A percentile compares a stretch with the other conserved stretches of the same genome.
Evolutionary conservation across 441 rosid species (phyloP).

Genomic region (Bruguiera hainesii): DNA sequence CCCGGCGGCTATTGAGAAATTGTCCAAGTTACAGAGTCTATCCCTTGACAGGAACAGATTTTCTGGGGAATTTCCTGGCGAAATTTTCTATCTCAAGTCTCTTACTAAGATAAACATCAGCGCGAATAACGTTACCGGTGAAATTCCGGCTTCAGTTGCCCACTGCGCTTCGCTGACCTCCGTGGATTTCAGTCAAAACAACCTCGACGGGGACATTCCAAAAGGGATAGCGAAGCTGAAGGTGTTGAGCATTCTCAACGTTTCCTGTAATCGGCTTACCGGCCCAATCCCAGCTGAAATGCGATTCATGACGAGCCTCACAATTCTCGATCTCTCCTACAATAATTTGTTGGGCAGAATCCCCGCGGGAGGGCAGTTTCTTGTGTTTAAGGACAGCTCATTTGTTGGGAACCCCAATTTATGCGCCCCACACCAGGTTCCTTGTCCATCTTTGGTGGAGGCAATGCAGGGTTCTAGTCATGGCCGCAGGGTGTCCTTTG

Average conservation of each 20-base stretch:
- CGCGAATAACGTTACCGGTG: constrained; percentile 53
- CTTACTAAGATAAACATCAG: constrained; percentile 49
- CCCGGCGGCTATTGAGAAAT: constrained; percentile 58
- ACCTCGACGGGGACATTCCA: constrained; percentile 55
- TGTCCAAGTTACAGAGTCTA: constrained; percentile 37
- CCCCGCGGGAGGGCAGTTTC: constrained; percentile 69
- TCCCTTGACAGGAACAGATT: constrained; percentile 49
- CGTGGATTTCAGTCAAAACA: constrained; percentile 65
- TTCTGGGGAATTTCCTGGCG: constrained; percentile 49
- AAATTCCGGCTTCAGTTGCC: constrained; percentile 49
- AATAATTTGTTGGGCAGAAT: constrained; percentile 59
- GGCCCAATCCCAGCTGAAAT: constrained; percentile 71
- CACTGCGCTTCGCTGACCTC: constrained; percentile 43
- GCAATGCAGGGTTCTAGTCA: constrained; percentile 22
- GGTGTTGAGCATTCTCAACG: constrained; percentile 53
- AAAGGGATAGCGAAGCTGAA: constrained; percentile 37
- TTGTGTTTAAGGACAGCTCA: constrained; percentile 60
- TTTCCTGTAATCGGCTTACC: constrained; percentile 58
- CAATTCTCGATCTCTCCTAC: constrained; percentile 66
- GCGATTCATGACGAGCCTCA: constrained; percentile 61
- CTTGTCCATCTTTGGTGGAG: constrained; percentile 35
- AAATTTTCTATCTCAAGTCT: constrained; percentile 44
- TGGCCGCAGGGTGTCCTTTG: constrained; percentile 29
- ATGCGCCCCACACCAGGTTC: constrained; percentile 39
- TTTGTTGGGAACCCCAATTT: constrained; percentile 69